These are phyloP conservation scores for Thermothelomyces thermophilus DNA, from an alignment of 2,329 filamentous ascomycete species.

Conservation along the genomic window DNA sequence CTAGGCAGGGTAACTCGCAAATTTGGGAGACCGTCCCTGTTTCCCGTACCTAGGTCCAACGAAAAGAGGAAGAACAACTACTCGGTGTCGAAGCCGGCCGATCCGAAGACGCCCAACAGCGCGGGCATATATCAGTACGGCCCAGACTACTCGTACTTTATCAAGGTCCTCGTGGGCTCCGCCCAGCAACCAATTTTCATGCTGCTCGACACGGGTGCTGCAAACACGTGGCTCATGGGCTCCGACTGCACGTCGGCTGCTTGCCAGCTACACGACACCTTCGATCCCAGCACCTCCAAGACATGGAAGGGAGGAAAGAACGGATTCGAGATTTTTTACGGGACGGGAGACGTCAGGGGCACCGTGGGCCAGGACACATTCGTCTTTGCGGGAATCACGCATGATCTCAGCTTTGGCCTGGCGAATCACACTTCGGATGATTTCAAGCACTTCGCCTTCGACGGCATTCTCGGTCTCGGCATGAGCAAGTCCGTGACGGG, in stretches of 20 bases:
- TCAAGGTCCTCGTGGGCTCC: slow-evolving; percentile 51
- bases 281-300: slow-evolving; percentile 58
- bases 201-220: slow-evolving; percentile 60
- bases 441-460: slow-evolving; percentile 74
- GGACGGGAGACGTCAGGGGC: slow-evolving; percentile 67
- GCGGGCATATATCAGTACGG: slow-evolving; percentile 57
- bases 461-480: slow-evolving; percentile 78
- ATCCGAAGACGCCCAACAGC: slow-evolving; percentile 41
- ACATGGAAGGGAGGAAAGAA: slow-evolving; percentile 49
- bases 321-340: slow-evolving; percentile 64
- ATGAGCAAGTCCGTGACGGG: slow-evolving; percentile 53
- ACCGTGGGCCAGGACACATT: slow-evolving; percentile 59
- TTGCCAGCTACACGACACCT: slow-evolving; percentile 64
- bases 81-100: slow-evolving; percentile 39
- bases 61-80: slow-evolving; percentile 44
- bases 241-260: slow-evolving; percentile 58
- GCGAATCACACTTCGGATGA: slow-evolving; percentile 65
- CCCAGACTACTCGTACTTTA: slow-evolving; percentile 60
- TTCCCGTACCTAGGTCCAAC: slow-evolving; percentile 23
- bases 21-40: slow-evolving; percentile 29
- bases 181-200: slow-evolving; percentile 49
- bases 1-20: slow-evolving; percentile 36
- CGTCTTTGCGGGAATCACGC: slow-evolving; percentile 56
- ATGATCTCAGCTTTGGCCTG: slow-evolving; percentile 64
- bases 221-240: slow-evolving; percentile 80